Evolutionary conservation across 2,329 filamentous ascomycete species (phyloP), one percentile per base, ranked within the genome.

Genomic region (Aspergillus jensenii): DNA sequence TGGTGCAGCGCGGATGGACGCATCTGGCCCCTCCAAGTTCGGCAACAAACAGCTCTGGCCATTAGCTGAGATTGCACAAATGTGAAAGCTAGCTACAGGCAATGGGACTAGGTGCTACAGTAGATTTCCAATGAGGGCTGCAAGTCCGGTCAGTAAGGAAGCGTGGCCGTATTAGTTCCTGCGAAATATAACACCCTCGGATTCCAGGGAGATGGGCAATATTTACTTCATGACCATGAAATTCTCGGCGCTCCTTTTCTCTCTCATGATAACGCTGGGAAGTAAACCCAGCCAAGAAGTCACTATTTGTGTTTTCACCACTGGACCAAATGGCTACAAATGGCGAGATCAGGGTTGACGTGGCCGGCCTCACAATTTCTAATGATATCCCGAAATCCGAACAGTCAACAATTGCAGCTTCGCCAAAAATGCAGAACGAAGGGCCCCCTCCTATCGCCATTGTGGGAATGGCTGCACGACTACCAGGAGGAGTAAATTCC

Each of bases 381-480:
- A 17, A 43, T 21, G 33, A 19, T 1, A 17, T 3, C 35, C 17
- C 31, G 6, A 8, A 8, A 2, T 1, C 31, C 7, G 1, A 33
- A 3, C 7, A 37, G 33, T 15, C 6, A 1, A 2, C 33, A 12
- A 27, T 8, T 27, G 33, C 33, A 15, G 2, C 33, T 3, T 27
- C 25, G 2, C 7, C 8, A 3, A 15, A 6, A 14, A 2, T 8
- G 0, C 37, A 33, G 1, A 2, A 52, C 23, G 23, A 14, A 1
- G 3, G 11, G 1, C 27, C 17, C 9, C 35, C 43, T 43, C 60
- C 58, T 4, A 55, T 60, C 6, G 60, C 60, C 3, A 43, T 62
- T 25, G 51, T 60, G 6, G 63, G 65, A 2, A 67, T 66, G 59
- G 59, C 58, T 0, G 55, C 65, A 43, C 21, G 61, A n/a, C 46